Evolutionary conservation across 192 early-diverging fungal species (phyloP), one percentile per base, ranked within the genome.

Genomic region (Coemansia sp.): DNA sequence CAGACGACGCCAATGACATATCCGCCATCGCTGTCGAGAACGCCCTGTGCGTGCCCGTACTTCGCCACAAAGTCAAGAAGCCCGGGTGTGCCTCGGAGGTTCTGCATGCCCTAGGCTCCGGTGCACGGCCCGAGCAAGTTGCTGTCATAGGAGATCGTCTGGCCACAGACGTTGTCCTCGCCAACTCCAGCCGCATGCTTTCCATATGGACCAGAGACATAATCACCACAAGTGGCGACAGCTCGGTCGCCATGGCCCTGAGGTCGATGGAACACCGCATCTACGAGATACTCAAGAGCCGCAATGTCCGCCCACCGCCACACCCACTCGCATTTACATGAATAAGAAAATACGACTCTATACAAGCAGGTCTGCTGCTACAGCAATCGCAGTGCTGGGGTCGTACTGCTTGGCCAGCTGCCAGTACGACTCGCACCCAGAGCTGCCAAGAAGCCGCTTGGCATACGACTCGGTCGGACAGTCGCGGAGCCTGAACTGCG

Each of bases 131-230:
- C 0, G 9, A 36, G 1, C 60, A 83, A 38, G 81, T 94, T 17
- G 91, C 85, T 0, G 85, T 96, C 48, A 86, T 94, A 0, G 95
- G 95, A 22, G 95, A 96, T 65, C 85, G 95, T 4, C 70, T 93
- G 21, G 67, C 91, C 11, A 98, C 94, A 0, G 94, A 98, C 57
- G 74, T 96, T 0, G 78, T 92, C 3, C 89, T 90, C 83, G 95
- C 88, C 5, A 95, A 98, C 57, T 62, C 75, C 26, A 72, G 81
- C 22, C 91, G 90, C 34, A 84, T 88, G 72, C 36, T 87, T 8
- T 89, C 88, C 0, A 86, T 95, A 22, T 83, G 90, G 62, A 88
- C 86, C 0, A 76, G 58, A 1, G 58, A 89, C 15, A 85, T 93
- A 8, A 74, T 95, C 18, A 85, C 90, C 0, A 76, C 80, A 32